phyloP scores from a whole-genome alignment of 495 filamentous ascomycete genomes.

The Amphirosellinia nigrospora region DNA sequence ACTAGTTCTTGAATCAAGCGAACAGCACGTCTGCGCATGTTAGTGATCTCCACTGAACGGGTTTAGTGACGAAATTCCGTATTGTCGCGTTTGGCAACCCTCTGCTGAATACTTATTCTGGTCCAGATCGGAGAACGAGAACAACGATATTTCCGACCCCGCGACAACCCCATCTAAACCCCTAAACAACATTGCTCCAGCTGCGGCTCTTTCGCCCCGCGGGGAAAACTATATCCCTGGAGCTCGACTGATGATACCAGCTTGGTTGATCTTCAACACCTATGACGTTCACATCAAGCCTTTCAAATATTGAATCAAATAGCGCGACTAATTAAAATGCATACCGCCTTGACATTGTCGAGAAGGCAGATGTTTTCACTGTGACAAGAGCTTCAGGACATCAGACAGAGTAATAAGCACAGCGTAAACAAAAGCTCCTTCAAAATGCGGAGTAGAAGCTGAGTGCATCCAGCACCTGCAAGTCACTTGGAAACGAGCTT shows the following conservation, averaged over 20 bases:
- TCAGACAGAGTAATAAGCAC: background rate
- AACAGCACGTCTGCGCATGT: no score
- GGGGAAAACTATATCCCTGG: background rate
- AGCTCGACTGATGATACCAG: background rate
- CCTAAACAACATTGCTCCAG: background rate
- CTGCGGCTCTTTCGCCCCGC: background rate
- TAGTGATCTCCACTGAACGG: conserved; percentile 3
- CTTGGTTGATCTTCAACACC: background rate
- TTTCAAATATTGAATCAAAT: background rate
- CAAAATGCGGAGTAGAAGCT: background rate
- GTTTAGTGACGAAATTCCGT: background rate
- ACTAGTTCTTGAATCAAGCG: background rate
- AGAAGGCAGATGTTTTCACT: background rate
- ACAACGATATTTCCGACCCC: background rate
- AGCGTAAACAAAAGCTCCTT: background rate
- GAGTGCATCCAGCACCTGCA: background rate
- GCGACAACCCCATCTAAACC: background rate
- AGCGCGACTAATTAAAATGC: background rate
- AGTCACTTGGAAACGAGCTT: background rate
- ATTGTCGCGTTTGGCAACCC: background rate
- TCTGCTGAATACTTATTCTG: background rate
- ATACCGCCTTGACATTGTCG: background rate
- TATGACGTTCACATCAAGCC: background rate
- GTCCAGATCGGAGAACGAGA: background rate
- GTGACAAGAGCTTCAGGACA: background rate